phyloP scores from a whole-genome alignment of 495 filamentous ascomycete species.

The Aspergillus bridgeri region DNA sequence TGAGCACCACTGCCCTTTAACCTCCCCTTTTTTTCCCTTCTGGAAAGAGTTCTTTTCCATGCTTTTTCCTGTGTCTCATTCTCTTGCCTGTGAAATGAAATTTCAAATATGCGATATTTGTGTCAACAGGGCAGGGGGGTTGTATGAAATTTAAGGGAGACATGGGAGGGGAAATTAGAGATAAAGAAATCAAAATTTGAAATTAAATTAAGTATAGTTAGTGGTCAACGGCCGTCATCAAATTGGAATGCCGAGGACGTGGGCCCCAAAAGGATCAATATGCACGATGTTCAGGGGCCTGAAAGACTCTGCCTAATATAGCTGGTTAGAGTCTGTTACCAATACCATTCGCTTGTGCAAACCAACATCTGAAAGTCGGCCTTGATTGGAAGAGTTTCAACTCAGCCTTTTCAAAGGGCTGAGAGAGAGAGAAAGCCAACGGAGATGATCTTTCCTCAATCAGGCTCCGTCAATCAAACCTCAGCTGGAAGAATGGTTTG shows the following conservation, averaged over 20 bases:
- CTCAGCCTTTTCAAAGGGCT: background rate
- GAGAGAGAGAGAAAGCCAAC: background rate
- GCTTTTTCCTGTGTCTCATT: background rate
- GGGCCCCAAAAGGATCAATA: slow-evolving; percentile 8
- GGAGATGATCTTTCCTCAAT: background rate
- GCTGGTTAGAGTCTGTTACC: slow-evolving; percentile 4
- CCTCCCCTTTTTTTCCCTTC: too few species aligned
- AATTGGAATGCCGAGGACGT: background rate
- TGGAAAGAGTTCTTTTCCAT: background rate
- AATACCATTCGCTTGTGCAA: slow-evolving; percentile 6
- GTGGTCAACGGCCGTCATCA: background rate
- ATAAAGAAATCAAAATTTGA: background rate
- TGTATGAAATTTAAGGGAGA: background rate
- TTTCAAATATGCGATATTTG: background rate
- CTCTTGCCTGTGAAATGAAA: background rate
- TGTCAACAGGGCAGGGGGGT: background rate
- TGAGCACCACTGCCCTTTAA: background rate
- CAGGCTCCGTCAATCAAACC: background rate
- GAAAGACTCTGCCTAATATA: slow-evolving; percentile 8
- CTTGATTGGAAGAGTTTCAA: slow-evolving; percentile 7
- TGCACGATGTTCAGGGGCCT: slow-evolving; percentile 16
- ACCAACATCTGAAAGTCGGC: slow-evolving; percentile 3
- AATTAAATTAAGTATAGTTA: background rate
- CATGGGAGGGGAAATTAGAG: background rate
- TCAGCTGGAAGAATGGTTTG: background rate